phyloP scores from a whole-genome alignment of 2,329 filamentous ascomycete species.

The Helotiales sp. region DNA sequence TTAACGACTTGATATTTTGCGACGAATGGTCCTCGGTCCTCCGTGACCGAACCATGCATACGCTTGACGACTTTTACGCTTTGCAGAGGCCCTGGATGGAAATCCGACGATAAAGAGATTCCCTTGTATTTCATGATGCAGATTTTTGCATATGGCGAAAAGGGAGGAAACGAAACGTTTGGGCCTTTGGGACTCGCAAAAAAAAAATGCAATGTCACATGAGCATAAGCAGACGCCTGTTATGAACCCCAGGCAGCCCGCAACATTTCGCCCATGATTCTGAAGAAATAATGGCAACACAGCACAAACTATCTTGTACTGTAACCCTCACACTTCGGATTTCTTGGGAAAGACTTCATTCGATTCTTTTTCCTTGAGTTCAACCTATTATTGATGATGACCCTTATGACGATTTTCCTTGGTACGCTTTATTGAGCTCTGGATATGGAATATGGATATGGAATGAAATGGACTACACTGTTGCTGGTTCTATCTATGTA shows the following conservation, averaged over 20 bases:
- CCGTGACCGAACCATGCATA: constrained; percentile 43
- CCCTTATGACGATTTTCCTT: constrained; percentile 38
- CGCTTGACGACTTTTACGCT: constrained; percentile 46
- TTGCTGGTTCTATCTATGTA: constrained; percentile 39
- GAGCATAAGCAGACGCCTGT: constrained; percentile 32
- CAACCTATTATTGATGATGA: constrained; percentile 39
- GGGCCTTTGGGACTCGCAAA: background rate
- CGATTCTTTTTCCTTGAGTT: constrained; percentile 23
- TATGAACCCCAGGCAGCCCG: constrained; percentile 34
- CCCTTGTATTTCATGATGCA: background rate
- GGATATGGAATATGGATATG: background rate
- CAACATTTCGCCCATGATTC: too few species aligned
- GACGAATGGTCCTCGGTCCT: constrained; percentile 35
- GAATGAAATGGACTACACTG: constrained; percentile 1
- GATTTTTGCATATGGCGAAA: background rate
- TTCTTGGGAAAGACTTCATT: background rate
- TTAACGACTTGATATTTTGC: constrained; percentile 39
- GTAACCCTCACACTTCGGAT: background rate
- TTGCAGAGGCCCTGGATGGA: constrained; percentile 38
- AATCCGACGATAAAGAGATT: constrained; percentile 1
- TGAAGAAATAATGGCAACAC: too few species aligned
- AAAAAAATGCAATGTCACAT: background rate
- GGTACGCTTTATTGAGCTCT: constrained; percentile 31
- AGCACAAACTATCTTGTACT: background rate
- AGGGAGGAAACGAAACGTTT: background rate